phyloP scores from a whole-genome alignment of 2,329 filamentous ascomycete species.

The Calycina marina region DNA sequence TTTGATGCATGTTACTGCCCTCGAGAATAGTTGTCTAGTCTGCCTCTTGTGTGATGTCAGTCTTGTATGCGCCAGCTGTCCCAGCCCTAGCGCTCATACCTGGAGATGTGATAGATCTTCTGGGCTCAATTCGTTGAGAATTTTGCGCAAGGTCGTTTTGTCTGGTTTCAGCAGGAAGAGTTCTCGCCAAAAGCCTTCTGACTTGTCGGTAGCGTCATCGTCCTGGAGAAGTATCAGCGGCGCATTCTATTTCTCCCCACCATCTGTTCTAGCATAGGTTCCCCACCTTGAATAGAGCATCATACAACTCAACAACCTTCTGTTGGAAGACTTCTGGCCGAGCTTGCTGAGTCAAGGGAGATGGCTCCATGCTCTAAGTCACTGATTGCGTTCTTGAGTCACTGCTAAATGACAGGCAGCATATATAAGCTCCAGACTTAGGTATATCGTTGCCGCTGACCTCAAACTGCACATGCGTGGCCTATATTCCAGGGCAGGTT shows the following conservation, averaged over 20 bases:
- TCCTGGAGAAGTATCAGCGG: slow-evolving; percentile 30
- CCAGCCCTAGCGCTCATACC: slow-evolving; percentile 36
- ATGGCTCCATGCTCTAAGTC: slow-evolving; percentile 57
- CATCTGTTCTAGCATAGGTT: too few relatives aligned
- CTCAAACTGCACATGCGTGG: too few relatives aligned
- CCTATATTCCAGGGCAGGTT: too few relatives aligned
- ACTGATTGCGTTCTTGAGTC: slow-evolving; percentile 4
- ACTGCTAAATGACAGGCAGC: too few relatives aligned
- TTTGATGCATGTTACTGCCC: slow-evolving; percentile 57
- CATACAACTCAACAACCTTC: slow-evolving; percentile 85
- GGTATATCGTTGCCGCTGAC: too few relatives aligned
- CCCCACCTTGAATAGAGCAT: slow-evolving; percentile 60
- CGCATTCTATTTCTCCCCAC: slow-evolving; percentile 1
- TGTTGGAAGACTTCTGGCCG: slow-evolving; percentile 83
- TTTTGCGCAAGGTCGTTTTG: slow-evolving; percentile 46
- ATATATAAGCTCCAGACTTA: too few relatives aligned
- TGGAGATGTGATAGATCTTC: slow-evolving; percentile 66
- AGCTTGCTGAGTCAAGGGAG: slow-evolving; percentile 84
- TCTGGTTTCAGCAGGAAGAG: slow-evolving; percentile 87
- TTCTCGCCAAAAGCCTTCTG: slow-evolving; percentile 90
- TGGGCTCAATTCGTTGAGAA: slow-evolving; percentile 56
- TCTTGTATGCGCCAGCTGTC: neutral
- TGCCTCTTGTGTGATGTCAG: slow-evolving; percentile 17
- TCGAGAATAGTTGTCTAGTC: slow-evolving; percentile 51
- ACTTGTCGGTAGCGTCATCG: slow-evolving; percentile 51